phyloP scores from a whole-genome alignment of 352 stramenopile genomes.

The Globisporangium sylvaticum region DNA sequence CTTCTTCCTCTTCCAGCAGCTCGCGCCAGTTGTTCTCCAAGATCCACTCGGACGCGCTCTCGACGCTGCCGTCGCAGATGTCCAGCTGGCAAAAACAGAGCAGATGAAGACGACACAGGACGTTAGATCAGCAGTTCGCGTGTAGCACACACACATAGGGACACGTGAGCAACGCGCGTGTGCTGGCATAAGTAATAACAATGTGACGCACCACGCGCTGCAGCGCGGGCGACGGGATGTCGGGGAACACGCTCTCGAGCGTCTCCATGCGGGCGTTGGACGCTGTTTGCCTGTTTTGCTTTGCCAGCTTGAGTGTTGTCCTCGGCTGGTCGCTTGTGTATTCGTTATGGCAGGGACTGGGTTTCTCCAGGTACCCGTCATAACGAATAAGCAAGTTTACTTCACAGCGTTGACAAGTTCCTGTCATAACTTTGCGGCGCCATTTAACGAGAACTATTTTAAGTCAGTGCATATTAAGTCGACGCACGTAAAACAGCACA shows the following conservation, averaged over 20 bases:
- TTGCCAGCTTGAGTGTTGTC: background rate
- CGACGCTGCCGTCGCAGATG: slow-evolving; percentile 48
- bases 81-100: slow-evolving; percentile 28
- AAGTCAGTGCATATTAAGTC: too few relatives aligned
- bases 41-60: slow-evolving; percentile 50
- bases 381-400: too few relatives aligned
- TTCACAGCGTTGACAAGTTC: too few relatives aligned
- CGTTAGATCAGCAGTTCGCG: background rate
- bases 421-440: too few relatives aligned
- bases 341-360: too few relatives aligned
- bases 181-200: background rate
- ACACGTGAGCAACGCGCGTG: background rate
- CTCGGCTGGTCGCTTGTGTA: background rate
- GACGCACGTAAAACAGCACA: too few relatives aligned
- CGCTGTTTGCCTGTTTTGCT: background rate
- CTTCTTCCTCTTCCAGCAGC: slow-evolving; percentile 21
- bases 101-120: background rate
- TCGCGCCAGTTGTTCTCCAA: slow-evolving; percentile 62
- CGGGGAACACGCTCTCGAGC: slow-evolving; percentile 37
- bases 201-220: slow-evolving; percentile 18
- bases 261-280: slow-evolving; percentile 48
- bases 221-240: slow-evolving; percentile 30
- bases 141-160: background rate
- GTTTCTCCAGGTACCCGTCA: too few relatives aligned
- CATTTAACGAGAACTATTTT: too few relatives aligned